Evolutionary conservation across 1,284 basidiomycete species (phyloP), one percentile per base, ranked within the genome.

Genomic region (Microbotryum scabiosae): DNA sequence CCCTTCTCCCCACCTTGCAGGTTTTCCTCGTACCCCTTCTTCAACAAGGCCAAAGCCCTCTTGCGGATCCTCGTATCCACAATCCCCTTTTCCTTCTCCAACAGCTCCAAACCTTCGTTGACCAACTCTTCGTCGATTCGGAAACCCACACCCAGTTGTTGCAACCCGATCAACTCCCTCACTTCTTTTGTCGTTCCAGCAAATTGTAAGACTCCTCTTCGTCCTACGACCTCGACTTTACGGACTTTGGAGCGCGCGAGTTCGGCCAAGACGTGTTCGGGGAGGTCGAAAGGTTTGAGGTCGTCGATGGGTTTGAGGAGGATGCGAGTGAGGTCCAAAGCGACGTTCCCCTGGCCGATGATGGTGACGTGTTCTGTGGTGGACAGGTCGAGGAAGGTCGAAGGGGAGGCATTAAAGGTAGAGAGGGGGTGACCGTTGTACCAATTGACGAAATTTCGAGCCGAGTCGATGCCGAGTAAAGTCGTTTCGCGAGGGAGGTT

Each of bases 281-380:
- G 92, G 4, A 97, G 81, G 74, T 98, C 94, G 57, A 88, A 89
- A 68, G 81, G 77, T 10, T 77, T 77, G 48, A 98, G 81, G 6
- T 78, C 75, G 79, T 77, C 2, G 83, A 81, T 2, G 82, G 76
- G 2, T 82, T 82, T 52, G 54, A 99, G 83, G 1, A 99, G 81
- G 74, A 97, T 90, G 5, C 96, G 82, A 1, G 92, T 91, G 20
- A 96, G 81, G 70, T 99, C 96, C 25, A 99, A 79, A 5, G 93
- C 88, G 54, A 99, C 96, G 71, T 99, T 98, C 18, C 96, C 94
- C 64, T 94, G 90, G 0, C 96, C 94, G 51, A 98, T 86, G 52
- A 98, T 78, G 0, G 88, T 84, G 49, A 96, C 85, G 66, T 91
- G 86, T 6, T 79, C 73, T 0, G 83, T 75, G 36, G 78, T 78